Evolutionary conservation across 1,284 basidiomycete species (phyloP).

Genomic region (Ustilago lituana): DNA sequence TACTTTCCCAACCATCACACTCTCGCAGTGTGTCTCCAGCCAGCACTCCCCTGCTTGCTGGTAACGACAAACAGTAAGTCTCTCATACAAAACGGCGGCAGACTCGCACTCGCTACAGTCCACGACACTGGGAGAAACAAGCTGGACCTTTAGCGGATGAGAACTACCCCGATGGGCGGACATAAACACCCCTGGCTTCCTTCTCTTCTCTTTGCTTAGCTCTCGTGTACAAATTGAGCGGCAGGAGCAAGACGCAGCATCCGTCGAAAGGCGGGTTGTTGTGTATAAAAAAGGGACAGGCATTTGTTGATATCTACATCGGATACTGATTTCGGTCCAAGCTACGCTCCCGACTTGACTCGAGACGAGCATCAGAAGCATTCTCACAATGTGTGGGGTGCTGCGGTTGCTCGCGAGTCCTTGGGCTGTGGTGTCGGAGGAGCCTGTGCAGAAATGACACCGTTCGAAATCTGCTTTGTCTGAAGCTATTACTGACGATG

Average conservation of each 20-base stretch:
- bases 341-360: too few relatives aligned
- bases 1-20: conserved; percentile 17
- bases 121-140: too few relatives aligned
- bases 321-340: conserved; percentile 36
- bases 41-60: conserved; percentile 5
- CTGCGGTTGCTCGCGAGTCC: too few relatives aligned
- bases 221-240: conserved; percentile 54
- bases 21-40: not conserved
- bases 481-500: conserved; percentile 6
- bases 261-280: not conserved
- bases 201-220: conserved; percentile 35
- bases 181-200: conserved; percentile 44
- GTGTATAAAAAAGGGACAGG: conserved; percentile 45
- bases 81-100: too few relatives aligned
- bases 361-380: not conserved
- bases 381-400: too few relatives aligned
- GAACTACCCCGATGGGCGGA: conserved; percentile 53
- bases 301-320: conserved; percentile 58
- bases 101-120: too few relatives aligned
- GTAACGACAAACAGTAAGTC: conserved; percentile 7
- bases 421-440: too few relatives aligned
- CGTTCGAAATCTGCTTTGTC: too few relatives aligned
- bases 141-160: conserved; percentile 27
- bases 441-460: too few relatives aligned
- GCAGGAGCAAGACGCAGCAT: conserved; percentile 34